Conservation (phyloP, 2,329 filamentous ascomycete genomes). For the Zymoseptoria brevis region DNA sequence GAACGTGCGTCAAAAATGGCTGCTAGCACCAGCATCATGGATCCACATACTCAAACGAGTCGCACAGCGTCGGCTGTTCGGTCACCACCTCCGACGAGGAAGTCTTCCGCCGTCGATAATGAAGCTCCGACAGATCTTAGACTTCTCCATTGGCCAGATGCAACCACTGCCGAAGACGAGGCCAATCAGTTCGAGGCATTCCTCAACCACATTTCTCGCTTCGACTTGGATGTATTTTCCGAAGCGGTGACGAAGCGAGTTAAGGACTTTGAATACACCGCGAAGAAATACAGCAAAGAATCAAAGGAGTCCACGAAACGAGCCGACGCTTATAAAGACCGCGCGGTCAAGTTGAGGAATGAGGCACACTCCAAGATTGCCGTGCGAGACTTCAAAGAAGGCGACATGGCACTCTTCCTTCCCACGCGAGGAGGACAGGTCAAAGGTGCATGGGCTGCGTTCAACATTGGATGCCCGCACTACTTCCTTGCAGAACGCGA, state of each 20-base stretch:
- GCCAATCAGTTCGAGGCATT: slow-evolving; percentile 67
- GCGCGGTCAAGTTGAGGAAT: slow-evolving; percentile 68
- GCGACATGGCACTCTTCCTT: slow-evolving; percentile 86
- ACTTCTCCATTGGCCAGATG: slow-evolving; percentile 75
- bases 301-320: slow-evolving; percentile 49
- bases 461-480: slow-evolving; percentile 95
- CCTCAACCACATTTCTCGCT: slow-evolving; percentile 62
- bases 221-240: slow-evolving; percentile 76
- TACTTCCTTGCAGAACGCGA: slow-evolving; percentile 95
- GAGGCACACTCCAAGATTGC: slow-evolving; percentile 95
- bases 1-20: slow-evolving; percentile 58
- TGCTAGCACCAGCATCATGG: slow-evolving; percentile 39
- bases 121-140: slow-evolving; percentile 50
- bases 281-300: slow-evolving; percentile 88
- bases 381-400: slow-evolving; percentile 91
- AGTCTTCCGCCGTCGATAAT: slow-evolving; percentile 42
- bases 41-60: slow-evolving; percentile 35
- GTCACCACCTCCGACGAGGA: slow-evolving; percentile 48
- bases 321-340: slow-evolving; percentile 62
- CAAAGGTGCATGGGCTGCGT: slow-evolving; percentile 92
- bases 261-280: slow-evolving; percentile 87
- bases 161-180: slow-evolving; percentile 57
- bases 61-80: slow-evolving; percentile 48
- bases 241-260: slow-evolving; percentile 83
- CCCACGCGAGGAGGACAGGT: slow-evolving; percentile 83